Evolutionary conservation across 208 protist species (phyloP).

Genomic region (Crithidia sp.): DNA sequence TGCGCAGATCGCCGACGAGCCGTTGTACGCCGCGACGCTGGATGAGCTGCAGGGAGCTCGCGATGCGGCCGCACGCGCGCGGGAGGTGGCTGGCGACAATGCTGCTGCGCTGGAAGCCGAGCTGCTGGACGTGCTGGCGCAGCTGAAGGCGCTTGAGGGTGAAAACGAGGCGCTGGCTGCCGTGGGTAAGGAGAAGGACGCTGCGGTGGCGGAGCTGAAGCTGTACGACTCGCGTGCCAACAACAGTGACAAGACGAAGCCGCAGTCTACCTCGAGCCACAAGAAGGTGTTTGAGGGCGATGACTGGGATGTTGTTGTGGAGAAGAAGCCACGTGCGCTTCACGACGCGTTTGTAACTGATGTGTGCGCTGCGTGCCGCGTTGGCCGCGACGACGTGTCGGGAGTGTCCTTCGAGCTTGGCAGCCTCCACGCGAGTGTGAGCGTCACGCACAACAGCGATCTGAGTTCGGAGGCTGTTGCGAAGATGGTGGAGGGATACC

Average conservation of each 20-base stretch:
- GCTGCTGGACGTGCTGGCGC: too few relatives aligned
- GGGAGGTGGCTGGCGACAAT: not conserved
- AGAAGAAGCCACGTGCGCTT: too few relatives aligned
- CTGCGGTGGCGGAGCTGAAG: too few relatives aligned
- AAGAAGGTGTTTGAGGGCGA: not conserved
- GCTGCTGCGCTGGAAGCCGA: slow-evolving; percentile 1
- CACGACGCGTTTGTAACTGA: too few relatives aligned
- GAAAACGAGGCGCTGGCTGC: not conserved
- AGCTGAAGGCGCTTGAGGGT: too few relatives aligned
- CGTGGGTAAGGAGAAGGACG: slow-evolving; percentile 9
- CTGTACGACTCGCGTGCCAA: slow-evolving; percentile 18
- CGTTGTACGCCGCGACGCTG: slow-evolving; percentile 29
- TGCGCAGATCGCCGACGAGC: slow-evolving; percentile 21
- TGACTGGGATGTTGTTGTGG: not conserved
- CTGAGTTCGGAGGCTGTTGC: too few relatives aligned
- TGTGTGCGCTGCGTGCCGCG: too few relatives aligned
- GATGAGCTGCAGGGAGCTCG: slow-evolving; percentile 12
- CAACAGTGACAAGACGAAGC: slow-evolving; percentile 30
- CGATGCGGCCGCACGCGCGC: not conserved
- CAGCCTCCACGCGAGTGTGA: too few relatives aligned
- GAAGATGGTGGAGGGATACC: too few relatives aligned
- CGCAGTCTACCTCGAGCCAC: slow-evolving; percentile 20
- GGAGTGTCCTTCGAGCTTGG: too few relatives aligned
- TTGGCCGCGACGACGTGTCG: too few relatives aligned
- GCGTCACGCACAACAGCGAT: too few relatives aligned